Base-by-base conservation (phyloP, 1,284 basidiomycete species). In the Termitomyces sp. region DNA sequence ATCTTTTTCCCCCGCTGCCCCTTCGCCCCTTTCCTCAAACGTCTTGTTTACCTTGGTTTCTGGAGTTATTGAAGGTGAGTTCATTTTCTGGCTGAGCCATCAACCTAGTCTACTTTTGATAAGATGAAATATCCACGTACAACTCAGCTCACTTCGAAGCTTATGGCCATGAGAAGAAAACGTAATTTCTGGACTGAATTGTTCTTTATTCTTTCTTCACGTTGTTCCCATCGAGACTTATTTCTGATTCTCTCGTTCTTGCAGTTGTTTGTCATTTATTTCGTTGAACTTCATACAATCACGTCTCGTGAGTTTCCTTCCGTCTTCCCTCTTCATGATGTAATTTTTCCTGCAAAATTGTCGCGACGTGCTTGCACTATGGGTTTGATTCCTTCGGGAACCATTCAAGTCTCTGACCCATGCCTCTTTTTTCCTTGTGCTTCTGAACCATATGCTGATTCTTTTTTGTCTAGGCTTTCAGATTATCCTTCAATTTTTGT, bases 321-420 rank as follows among this genome's bases (percentile, higher is more conserved):
- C 33, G 21, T 44, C 50, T 44, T 19, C 39, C n/a, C 16, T 38
- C 24, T 57, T 38, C 40, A 67, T 62, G 81, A 84, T 83, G 81
- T 62, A 77, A 62, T 69, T 44, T 62, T 64, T 59, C 59, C 73
- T 80, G 73, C 73, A 75, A 77, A 63, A 3, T 57, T 44, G 35
- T 53, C 64, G 71, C 72, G 80, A 84, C 74, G 82, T 80, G 81
- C 68, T 68, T 65, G 74, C 77, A 79, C 79, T 34, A 60, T 82
- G 80, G 73, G 75, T 71, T 70, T 64, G 62, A 66, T 76, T 81
- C 81, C 80, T 81, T 79, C 68, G 73, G 81, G 78, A 83, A 76
- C 80, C 81, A 85, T 85, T 85, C 83, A 85, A 85, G 83, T 85
- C 83, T 78, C 83, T 84, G 83, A 85, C 45, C 33, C 58, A 18